These are phyloP conservation scores for Lepidopterella palustris DNA, from an alignment of 495 filamentous ascomycete genomes.

Conservation along the genomic window DNA sequence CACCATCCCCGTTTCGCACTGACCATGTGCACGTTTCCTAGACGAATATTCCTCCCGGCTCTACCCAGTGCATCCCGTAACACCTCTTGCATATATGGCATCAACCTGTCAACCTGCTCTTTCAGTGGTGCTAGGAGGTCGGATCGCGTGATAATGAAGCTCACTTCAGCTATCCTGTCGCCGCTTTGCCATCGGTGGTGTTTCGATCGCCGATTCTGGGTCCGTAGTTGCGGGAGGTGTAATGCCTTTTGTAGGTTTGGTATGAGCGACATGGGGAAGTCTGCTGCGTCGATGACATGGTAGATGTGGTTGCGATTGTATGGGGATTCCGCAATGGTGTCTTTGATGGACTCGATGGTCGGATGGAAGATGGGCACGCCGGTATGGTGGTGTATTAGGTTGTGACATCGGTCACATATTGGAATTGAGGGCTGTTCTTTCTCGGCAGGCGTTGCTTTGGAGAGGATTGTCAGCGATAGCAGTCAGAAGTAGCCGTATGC, in stretches of 20 bases:
- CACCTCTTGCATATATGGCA: conserved; percentile 70
- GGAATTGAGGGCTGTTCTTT: conserved; percentile 32
- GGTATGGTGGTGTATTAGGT: conserved; percentile 64
- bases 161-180: conserved; percentile 61
- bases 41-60: conserved; percentile 52
- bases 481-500: background rate
- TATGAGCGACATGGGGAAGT: conserved; percentile 89
- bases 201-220: conserved; percentile 66
- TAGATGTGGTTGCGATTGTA: conserved; percentile 88
- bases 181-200: conserved; percentile 50
- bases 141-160: conserved; percentile 82
- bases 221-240: conserved; percentile 57
- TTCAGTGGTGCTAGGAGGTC: conserved; percentile 79
- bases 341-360: conserved; percentile 64
- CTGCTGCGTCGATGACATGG: conserved; percentile 94
- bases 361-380: conserved; percentile 70
- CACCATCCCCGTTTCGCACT: conserved; percentile 81
- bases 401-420: conserved; percentile 82
- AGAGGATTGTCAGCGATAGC: background rate
- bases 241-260: conserved; percentile 57
- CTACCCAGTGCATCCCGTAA: conserved; percentile 65
- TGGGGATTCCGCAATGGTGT: conserved; percentile 78
- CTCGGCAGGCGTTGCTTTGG: conserved; percentile 1
- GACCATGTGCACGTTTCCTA: conserved; percentile 80
- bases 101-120: conserved; percentile 70